phyloP scores from a whole-genome alignment of 352 stramenopile genomes.

The Phytopythium aichiense region DNA sequence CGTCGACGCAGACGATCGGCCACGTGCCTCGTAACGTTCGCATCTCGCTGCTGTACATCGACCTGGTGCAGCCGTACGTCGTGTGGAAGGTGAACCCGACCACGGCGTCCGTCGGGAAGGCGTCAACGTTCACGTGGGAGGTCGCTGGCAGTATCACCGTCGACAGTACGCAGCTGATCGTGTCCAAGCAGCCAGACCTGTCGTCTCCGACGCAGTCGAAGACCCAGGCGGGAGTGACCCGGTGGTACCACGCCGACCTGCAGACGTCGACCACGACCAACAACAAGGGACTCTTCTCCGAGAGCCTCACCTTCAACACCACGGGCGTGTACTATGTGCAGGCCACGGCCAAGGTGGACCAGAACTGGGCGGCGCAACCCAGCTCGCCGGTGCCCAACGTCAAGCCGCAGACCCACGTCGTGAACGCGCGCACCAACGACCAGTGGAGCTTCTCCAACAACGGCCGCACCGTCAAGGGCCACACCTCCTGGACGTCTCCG shows the following conservation, averaged over 20 bases:
- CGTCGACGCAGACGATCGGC: slow-evolving; percentile 55
- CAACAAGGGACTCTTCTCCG: slow-evolving; percentile 57
- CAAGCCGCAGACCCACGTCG: slow-evolving; percentile 63
- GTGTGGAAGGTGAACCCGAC: slow-evolving; percentile 31
- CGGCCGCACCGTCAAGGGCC: slow-evolving; percentile 41
- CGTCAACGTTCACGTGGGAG: slow-evolving; percentile 46
- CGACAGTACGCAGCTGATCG: slow-evolving; percentile 47
- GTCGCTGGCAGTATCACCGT: slow-evolving; percentile 52
- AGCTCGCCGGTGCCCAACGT: slow-evolving; percentile 36
- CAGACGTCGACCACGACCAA: slow-evolving; percentile 23
- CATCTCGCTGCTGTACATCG: slow-evolving; percentile 88
- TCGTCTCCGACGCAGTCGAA: slow-evolving; percentile 19
- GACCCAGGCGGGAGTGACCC: slow-evolving; percentile 40
- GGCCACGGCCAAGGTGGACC: slow-evolving; percentile 53
- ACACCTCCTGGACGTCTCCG: slow-evolving; percentile 48
- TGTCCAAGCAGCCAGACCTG: slow-evolving; percentile 36
- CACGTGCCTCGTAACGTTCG: slow-evolving; percentile 93
- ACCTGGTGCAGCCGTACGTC: slow-evolving; percentile 93
- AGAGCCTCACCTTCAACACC: slow-evolving; percentile 29
- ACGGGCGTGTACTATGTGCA: slow-evolving; percentile 56
- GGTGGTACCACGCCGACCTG: slow-evolving; percentile 61
- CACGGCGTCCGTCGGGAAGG: slow-evolving; percentile 6
- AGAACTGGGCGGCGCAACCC: slow-evolving; percentile 53
- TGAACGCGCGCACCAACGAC: slow-evolving; percentile 66
- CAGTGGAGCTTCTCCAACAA: slow-evolving; percentile 53